Base-by-base conservation (phyloP, 371 early-diverging fungal genomes). In the Mortierella sp. region DNA sequence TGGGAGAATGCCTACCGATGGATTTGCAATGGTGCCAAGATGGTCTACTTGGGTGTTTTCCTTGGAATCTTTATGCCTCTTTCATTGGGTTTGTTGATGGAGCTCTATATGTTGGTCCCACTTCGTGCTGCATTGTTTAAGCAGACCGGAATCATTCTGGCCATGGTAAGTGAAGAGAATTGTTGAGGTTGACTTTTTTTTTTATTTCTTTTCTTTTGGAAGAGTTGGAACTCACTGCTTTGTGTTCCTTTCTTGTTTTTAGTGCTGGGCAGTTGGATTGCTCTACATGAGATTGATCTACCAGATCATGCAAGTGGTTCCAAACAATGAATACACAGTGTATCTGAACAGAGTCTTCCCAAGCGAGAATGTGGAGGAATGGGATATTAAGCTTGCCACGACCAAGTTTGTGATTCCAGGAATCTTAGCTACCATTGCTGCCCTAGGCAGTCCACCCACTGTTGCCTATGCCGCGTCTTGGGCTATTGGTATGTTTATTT, bases 181-280 rank as follows among this genome's bases (percentile, higher is more conserved):
- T 6, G 3, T 26, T 19, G 16, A 7, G 11, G 7, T 55, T 50
- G 28, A 16, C 51, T n/a, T 21, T 52, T 44, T 43, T 45, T 30
- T 23, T 45, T 21, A 2, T 9, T 59, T 12, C 18, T 23, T 29
- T 25, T 47, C 23, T 51, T 25, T 57, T 29, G 7, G 14, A 1
- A 18, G 11, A 37, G 16, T 25, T 11, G 30, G 25, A 29, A 43
- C 50, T 16, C 14, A 18, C 14, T 48, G 11, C 7, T 48, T 25
- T 23, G 18, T 75, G n/a, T 25, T 53, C 12, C 50, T 47, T 7
- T 60, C 9, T 18, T 21, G 11, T 63, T n/a, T n/a, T 29, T 64
- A 89, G 90, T 84, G 86, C 59, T 90, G 89, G 90, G 81, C 89
- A 16, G 72, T 86, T 66, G 90, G 90, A 46, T 66, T 89, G 52